Conservation (phyloP, 495 filamentous ascomycete species). For the Collariella sp. region DNA sequence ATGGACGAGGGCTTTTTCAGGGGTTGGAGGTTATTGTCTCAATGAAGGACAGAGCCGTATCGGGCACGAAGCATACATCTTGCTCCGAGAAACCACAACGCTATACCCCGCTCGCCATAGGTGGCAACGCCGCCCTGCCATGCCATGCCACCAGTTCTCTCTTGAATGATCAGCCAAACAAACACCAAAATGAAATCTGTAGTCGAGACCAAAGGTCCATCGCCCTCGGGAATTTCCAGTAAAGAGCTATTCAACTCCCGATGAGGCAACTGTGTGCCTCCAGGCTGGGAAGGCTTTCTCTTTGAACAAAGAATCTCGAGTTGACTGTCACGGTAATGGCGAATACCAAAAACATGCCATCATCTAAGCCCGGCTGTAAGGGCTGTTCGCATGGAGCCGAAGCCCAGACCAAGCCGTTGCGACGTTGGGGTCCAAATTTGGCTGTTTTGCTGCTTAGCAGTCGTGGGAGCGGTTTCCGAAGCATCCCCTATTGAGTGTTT, state of each 20-base stretch:
- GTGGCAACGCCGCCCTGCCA: background rate
- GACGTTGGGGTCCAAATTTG: background rate
- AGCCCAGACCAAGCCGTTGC: background rate
- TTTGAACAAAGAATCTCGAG: slow-evolving; percentile 3
- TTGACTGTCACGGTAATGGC: background rate
- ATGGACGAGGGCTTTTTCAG: slow-evolving; percentile 15
- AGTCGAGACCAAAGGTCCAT: background rate
- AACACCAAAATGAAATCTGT: background rate
- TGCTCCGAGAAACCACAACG: background rate
- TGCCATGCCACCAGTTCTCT: background rate
- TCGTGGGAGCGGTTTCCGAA: too few species aligned
- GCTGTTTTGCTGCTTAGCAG: background rate
- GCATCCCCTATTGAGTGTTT: slow-evolving; percentile 21
- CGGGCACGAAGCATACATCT: background rate
- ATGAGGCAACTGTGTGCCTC: slow-evolving; percentile 9
- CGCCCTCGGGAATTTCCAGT: background rate
- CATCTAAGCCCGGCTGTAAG: too few species aligned
- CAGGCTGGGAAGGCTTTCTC: background rate
- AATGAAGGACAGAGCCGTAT: background rate
- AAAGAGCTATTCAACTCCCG: slow-evolving; percentile 20
- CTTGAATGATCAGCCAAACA: background rate
- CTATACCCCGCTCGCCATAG: background rate
- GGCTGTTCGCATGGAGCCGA: background rate
- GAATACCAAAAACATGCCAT: background rate
- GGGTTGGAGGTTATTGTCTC: slow-evolving; percentile 11